Evolutionary conservation across 1,284 basidiomycete genomes (phyloP), one percentile per base, ranked within the genome.

Genomic region (Ceratobasidium sp.): DNA sequence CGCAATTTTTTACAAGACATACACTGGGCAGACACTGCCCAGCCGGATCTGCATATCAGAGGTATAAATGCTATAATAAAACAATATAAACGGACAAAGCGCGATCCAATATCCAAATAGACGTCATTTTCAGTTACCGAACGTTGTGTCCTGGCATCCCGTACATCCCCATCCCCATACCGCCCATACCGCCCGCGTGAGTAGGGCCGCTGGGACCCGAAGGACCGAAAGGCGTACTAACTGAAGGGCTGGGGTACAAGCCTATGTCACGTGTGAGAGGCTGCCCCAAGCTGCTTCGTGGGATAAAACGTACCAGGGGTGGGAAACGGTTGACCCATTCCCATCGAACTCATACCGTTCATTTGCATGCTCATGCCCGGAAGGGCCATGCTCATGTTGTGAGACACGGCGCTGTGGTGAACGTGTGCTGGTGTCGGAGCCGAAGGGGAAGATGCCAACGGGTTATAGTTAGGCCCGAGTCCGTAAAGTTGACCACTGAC

Each of bases 91-190:
- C 35, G 49, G 25, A 49, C 22, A 53, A 40, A 52, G 45, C 38
- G 42, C 49, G 52, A 25, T n/a, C 5, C 10, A 47, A 64, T 64
- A 20, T 7, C 10, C 60, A 38, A 12, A 15, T 52, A 20, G 34
- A 52, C 31, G 12, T 53, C 43, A 49, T 35, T 17, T 60, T 25
- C 17, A 27, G 35, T 64, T 22, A 64, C 40, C 60, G 60, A 20
- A 64, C 60, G 25, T 64, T 64, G 31, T 64, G 60, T n/a, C 60
- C 60, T 17, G 60, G 60, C 60, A 64, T 64, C 31, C 60, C 60
- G 29, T 64, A 64, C 60, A 64, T 64, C 29, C 60, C 49, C 60
- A 64, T 64, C 34, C 60, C 60, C 60, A 64, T 64, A 1, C 60
- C 60, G n/a, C 60, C 49, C 60, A 64, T 64, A 27, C 32, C 60